phyloP scores from a whole-genome alignment of 2,329 filamentous ascomycete species.

The Paecilomyces formosus region DNA sequence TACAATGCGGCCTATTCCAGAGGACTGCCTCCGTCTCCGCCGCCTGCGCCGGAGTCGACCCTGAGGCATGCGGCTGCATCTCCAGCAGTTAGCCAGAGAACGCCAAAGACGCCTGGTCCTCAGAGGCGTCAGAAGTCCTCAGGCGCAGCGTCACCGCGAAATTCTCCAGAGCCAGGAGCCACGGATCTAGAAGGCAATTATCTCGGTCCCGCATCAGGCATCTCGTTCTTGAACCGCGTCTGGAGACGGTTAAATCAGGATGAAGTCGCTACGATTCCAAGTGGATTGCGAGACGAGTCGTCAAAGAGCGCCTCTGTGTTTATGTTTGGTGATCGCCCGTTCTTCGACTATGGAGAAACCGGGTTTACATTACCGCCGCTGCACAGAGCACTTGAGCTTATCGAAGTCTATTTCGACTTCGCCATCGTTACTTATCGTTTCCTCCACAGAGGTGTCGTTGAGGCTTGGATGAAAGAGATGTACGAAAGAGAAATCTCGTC shows the following conservation, averaged over 20 bases:
- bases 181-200: constrained; percentile 50
- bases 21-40: constrained; percentile 27
- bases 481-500: constrained; percentile 33
- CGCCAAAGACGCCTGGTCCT: not conserved
- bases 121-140: constrained; percentile 1
- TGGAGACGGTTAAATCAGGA: constrained; percentile 58
- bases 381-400: constrained; percentile 33
- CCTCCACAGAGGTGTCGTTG: constrained; percentile 47
- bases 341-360: constrained; percentile 27
- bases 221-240: constrained; percentile 57
- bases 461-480: constrained; percentile 37
- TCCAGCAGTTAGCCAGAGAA: constrained; percentile 3
- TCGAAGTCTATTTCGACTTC: constrained; percentile 53
- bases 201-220: constrained; percentile 46
- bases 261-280: constrained; percentile 28
- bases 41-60: constrained; percentile 12
- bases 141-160: constrained; percentile 16
- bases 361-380: constrained; percentile 33
- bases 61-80: constrained; percentile 5
- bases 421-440: constrained; percentile 55
- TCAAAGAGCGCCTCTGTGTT: constrained; percentile 39
- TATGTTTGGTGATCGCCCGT: constrained; percentile 46
- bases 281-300: constrained; percentile 20
- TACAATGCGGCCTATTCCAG: constrained; percentile 31
- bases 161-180: constrained; percentile 40